Conservation (phyloP, 768 basidiomycete species). For the Atractiella rhizophila region DNA sequence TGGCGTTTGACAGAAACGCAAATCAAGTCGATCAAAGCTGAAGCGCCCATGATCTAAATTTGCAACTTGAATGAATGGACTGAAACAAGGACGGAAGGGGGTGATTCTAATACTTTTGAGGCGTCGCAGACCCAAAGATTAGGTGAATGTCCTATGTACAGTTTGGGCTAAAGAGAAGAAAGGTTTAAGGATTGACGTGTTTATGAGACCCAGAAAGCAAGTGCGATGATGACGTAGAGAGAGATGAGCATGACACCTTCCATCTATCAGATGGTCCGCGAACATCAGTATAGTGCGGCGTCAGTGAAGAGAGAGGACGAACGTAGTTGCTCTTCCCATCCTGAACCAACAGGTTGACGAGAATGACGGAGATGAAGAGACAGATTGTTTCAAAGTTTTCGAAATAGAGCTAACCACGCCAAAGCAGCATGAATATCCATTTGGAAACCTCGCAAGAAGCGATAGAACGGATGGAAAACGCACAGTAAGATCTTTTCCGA, state of each 20-base stretch:
- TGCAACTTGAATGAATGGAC: too few relatives aligned
- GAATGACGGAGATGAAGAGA: conserved; percentile 63
- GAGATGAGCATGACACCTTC: conserved; percentile 42
- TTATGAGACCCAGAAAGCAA: too few relatives aligned
- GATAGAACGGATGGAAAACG: not conserved
- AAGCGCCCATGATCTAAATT: too few relatives aligned
- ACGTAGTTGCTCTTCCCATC: conserved; percentile 3
- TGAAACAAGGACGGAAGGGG: too few relatives aligned
- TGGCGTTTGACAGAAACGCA: too few relatives aligned
- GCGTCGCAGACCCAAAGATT: too few relatives aligned
- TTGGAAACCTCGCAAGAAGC: not conserved
- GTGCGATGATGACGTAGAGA: conserved; percentile 7
- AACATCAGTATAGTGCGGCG: conserved; percentile 15
- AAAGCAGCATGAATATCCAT: not conserved
- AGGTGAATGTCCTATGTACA: too few relatives aligned
- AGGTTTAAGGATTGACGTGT: too few relatives aligned
- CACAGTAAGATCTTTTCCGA: conserved; percentile 21
- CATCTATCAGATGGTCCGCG: conserved; percentile 28
- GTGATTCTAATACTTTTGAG: too few relatives aligned
- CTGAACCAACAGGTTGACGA: conserved; percentile 54
- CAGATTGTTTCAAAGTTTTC: conserved; percentile 67
- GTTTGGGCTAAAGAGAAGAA: too few relatives aligned
- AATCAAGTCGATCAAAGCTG: too few relatives aligned
- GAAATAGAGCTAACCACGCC: conserved; percentile 41
- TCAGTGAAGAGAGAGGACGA: too few relatives aligned